Base-by-base conservation (phyloP, 2,329 filamentous ascomycete species). In the Rhexocercosporidium sp. region DNA sequence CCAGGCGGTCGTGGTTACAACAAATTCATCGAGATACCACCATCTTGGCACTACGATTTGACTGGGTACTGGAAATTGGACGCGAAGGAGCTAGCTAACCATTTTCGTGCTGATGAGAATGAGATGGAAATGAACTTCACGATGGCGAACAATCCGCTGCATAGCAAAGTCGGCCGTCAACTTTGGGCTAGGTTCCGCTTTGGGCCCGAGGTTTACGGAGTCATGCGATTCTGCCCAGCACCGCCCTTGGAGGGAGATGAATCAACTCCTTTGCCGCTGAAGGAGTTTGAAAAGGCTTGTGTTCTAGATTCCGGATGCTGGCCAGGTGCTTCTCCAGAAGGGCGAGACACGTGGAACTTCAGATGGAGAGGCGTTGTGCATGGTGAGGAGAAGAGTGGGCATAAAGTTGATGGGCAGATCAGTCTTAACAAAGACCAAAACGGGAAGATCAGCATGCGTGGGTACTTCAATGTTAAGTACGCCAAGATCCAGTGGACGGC, bases 181-280 rank as follows among this genome's bases (percentile, higher is more conserved):
- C 27, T 64, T 1, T 64, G 41, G 62, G 37, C 39, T 4, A 29
- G 18, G 20, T 51, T 54, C 37, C 18, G 18, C n/a, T 60, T 60
- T 31, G 57, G 61, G 14, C 37, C 16, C 18, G 31, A 37, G 9
- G 18, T 68, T 12, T 3, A 18, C 14, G 66, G 62, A 39, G n/a
- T 53, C 11, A 62, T 68, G 27, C 62, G 66, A 3, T 68, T 68
- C 44, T 59, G 59, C 31, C 66, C 66, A 41, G 37, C 37, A 41
- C 37, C 37, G 37, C 11, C 37, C 6, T 41, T 14, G 11, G 37
- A 12, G 16, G 11, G 39, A 59, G 39, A 46, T 18, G 3, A 34
- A 29, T 3, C 14, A 29, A 16, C 12, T 37, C 27, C n/a, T 34
- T 34, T n/a, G 16, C 27, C 53, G 53, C 27, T 34, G 27, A 20